Conservation (phyloP, 2,329 filamentous ascomycete species). For the Cordyceps cicadae region DNA sequence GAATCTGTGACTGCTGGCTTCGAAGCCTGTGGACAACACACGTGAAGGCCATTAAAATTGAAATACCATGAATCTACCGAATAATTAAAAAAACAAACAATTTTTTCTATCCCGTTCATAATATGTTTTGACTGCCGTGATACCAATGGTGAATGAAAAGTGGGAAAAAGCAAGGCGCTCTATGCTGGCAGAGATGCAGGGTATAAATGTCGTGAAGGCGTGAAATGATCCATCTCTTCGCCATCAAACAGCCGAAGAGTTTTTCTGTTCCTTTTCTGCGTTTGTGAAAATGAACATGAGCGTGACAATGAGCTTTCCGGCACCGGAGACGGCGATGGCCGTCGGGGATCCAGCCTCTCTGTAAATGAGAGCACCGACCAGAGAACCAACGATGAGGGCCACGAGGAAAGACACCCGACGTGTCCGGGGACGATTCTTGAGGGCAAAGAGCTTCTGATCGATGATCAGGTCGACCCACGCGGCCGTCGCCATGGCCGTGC, state of each 20-base stretch:
- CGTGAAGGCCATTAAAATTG: background rate
- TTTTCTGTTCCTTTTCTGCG: slow-evolving; percentile 22
- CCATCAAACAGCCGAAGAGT: background rate
- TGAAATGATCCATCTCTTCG: background rate
- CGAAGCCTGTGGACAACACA: too few relatives aligned
- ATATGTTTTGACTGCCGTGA: background rate
- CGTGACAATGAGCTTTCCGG: slow-evolving; percentile 37
- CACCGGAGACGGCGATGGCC: slow-evolving; percentile 35
- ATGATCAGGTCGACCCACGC: slow-evolving; percentile 54
- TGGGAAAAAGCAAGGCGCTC: background rate
- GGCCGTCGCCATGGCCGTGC: slow-evolving; percentile 56
- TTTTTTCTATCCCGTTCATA: background rate
- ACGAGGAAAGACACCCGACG: slow-evolving; percentile 42
- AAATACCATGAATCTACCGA: background rate
- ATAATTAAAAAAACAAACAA: background rate
- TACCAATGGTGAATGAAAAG: background rate
- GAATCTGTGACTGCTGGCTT: too few relatives aligned
- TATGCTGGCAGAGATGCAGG: background rate
- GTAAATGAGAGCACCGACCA: slow-evolving; percentile 45
- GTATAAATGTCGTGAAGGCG: background rate
- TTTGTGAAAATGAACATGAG: slow-evolving; percentile 36
- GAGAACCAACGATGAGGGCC: slow-evolving; percentile 37
- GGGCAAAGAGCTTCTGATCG: slow-evolving; percentile 40
- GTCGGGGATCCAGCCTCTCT: slow-evolving; percentile 32
- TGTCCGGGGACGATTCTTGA: slow-evolving; percentile 41